Conservation (phyloP, 2,329 filamentous ascomycete species). For the Apiospora marii region DNA sequence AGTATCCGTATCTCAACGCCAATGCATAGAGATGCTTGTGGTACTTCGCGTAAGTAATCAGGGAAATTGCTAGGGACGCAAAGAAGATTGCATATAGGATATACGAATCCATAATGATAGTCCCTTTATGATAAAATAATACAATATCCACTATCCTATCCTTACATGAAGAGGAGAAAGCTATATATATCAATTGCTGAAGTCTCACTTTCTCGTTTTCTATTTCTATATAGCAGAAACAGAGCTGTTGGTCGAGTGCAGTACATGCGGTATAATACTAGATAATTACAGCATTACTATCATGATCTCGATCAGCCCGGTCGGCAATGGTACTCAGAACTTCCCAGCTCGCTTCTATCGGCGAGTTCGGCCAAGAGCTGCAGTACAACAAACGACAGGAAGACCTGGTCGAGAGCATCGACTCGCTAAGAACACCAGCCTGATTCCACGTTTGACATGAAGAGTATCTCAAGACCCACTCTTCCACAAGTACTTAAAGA, state of each 20-base stretch:
- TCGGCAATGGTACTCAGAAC: slow-evolving; percentile 27
- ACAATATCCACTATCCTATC: background rate
- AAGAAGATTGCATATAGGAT: background rate
- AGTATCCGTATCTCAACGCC: background rate
- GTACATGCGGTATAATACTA: background rate
- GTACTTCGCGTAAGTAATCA: slow-evolving; percentile 7
- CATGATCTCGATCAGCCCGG: slow-evolving; percentile 32
- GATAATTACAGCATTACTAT: slow-evolving; percentile 26
- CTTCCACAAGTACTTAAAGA: slow-evolving; percentile 14
- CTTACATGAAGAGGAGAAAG: background rate
- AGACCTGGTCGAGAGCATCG: background rate
- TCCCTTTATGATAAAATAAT: slow-evolving; percentile 1
- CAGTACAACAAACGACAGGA: background rate
- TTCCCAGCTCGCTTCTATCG: slow-evolving; percentile 1
- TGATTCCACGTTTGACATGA: background rate
- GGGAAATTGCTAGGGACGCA: background rate
- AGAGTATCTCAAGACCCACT: background rate
- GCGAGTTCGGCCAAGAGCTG: slow-evolving; percentile 1
- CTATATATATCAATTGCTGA: slow-evolving; percentile 6
- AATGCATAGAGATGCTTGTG: background rate
- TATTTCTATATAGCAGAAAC: slow-evolving; percentile 3
- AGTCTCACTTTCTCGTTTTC: background rate
- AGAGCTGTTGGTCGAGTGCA: background rate
- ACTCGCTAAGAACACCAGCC: slow-evolving; percentile 6
- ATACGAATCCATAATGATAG: slow-evolving; percentile 6